Base-by-base conservation (phyloP, 148 eudicot species). In the Persicaria maculosa region DNA sequence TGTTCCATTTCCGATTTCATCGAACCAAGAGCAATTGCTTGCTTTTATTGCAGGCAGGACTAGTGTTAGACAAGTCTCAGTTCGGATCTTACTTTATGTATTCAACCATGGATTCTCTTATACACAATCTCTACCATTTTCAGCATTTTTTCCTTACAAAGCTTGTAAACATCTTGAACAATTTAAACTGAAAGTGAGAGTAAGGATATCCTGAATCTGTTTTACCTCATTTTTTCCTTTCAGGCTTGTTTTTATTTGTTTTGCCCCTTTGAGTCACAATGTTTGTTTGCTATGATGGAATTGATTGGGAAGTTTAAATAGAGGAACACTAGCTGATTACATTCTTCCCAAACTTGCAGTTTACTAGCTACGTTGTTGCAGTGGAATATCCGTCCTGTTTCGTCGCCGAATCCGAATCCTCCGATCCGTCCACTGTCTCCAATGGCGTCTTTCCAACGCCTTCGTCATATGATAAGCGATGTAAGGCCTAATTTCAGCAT, bases 291-390 rank as follows among this genome's bases (percentile, higher is more conserved):
- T 45, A 65, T 65, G 19, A 65, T 0, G 17, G 67, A 46, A 36
- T 65, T 14, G 70, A 65, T 65, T 40, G 36, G 2, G 70, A 65
- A 5, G 2, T 65, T 40, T 65, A 46, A 15, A 2, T 65, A 40
- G 19, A 40, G 6, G 67, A 40, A 31, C 14, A 65, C 46, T 40
- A 65, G 70, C 44, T 31, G 31, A 62, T 62, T 65, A 43, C 9
- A 14, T 6, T 65, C 47, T 43, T 65, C 44, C 47, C 12, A 65
- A 65, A 65, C 46, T 47, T 71, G 73, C 73, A 71, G 73, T 71
- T 71, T 71, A 71, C 73, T n/a, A n/a, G n/a, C n/a, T 71, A 53
- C 46, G 73, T 47, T 47, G 73, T 71, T n/a, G 73, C 73, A 47
- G 73, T 71, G 2, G 73, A 71, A 48, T 71, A n/a, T n/a, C n/a